Evolutionary conservation across 1,284 basidiomycete genomes (phyloP).

Genomic region (Ustilago loliicola): DNA sequence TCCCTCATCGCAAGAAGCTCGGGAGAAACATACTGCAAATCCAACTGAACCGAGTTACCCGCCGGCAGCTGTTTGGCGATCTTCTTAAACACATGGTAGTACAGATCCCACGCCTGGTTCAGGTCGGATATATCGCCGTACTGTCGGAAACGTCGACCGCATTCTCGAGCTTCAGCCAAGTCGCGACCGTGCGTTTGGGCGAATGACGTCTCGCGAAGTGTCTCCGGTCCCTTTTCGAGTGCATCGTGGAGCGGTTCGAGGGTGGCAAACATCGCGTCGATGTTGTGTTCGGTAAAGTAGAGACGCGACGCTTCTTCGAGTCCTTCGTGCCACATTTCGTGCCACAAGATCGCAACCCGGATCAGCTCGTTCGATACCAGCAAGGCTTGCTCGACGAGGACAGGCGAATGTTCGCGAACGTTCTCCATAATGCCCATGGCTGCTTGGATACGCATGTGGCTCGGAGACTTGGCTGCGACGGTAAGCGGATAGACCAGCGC

Average conservation of each 20-base stretch:
- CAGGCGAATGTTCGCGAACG: constrained; percentile 91
- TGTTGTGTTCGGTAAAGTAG: constrained; percentile 98
- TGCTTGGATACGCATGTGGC: constrained; percentile 83
- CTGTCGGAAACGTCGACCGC: constrained; percentile 85
- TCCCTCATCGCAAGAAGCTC: constrained; percentile 88
- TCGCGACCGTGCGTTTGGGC: constrained; percentile 94
- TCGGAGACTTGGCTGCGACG: constrained; percentile 96
- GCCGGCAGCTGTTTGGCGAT: constrained; percentile 94
- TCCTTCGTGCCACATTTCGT: constrained; percentile 99
- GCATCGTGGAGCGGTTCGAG: constrained; percentile 94
- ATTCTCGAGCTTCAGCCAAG: constrained; percentile 92
- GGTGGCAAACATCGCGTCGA: constrained; percentile 97
- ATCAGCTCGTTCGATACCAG: constrained; percentile 95
- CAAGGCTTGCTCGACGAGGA: constrained; percentile 91
- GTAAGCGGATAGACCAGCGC: constrained; percentile 98
- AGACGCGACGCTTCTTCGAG: constrained; percentile 96
- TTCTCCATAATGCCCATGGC: constrained; percentile 91
- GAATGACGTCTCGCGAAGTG: constrained; percentile 94
- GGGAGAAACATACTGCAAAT: constrained; percentile 97
- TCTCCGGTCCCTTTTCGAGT: constrained; percentile 95
- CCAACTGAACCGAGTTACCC: constrained; percentile 82
- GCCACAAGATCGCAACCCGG: constrained; percentile 97
- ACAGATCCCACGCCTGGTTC: constrained; percentile 99
- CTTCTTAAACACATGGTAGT: constrained; percentile 95
- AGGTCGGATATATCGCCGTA: constrained; percentile 88